Evolutionary conservation across 176 grass and related monocot genomes (phyloP).

Genomic region (Echinochloa phyllopogon): DNA sequence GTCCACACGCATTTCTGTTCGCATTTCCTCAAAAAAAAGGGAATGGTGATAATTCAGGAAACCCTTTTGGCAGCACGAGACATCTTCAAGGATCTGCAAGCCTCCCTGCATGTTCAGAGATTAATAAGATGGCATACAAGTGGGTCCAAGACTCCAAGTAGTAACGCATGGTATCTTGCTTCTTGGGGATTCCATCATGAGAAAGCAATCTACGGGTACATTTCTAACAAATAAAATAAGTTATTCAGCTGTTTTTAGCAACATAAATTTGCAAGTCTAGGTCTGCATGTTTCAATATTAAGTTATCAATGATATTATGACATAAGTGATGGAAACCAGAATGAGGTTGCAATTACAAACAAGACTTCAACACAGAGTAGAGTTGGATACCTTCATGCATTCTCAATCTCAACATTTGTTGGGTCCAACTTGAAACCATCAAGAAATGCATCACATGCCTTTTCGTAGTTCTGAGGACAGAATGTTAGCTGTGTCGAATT

Average conservation of each 20-base stretch:
- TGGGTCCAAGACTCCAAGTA: background rate
- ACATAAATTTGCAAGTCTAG: too few relatives aligned
- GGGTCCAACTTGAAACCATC: constrained; percentile 46
- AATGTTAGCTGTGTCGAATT: too few relatives aligned
- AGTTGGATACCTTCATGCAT: background rate
- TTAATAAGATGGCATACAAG: background rate
- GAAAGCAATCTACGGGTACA: background rate
- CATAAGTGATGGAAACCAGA: background rate
- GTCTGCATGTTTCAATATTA: background rate
- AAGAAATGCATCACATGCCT: constrained; percentile 25
- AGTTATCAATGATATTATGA: background rate
- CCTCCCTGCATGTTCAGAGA: background rate
- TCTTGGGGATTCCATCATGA: background rate
- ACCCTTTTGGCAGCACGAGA: background rate
- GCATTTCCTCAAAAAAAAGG: too few relatives aligned
- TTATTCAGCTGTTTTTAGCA: too few relatives aligned
- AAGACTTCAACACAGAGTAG: background rate
- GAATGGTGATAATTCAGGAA: background rate
- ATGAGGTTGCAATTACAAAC: background rate
- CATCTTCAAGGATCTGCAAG: background rate
- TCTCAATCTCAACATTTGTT: background rate
- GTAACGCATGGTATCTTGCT: background rate
- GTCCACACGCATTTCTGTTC: too few relatives aligned
- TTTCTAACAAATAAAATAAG: too few relatives aligned
- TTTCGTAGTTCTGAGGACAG: constrained; percentile 39